Evolutionary conservation across 768 basidiomycete genomes (phyloP), one percentile per base, ranked within the genome.

Genomic region (Podaxis carcinomalis): DNA sequence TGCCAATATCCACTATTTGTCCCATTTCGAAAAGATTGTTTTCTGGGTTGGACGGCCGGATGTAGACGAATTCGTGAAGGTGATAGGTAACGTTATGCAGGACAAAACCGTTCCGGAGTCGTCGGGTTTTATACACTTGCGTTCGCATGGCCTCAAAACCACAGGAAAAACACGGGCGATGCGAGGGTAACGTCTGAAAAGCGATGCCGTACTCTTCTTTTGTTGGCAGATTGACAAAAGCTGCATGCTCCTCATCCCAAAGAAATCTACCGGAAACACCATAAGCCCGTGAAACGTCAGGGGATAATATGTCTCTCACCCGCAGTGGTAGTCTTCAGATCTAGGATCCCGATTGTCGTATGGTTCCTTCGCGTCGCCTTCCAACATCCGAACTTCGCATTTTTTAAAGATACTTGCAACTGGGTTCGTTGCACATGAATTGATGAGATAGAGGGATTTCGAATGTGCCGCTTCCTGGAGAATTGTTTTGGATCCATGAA

Each of bases 391-490:
- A 6, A 90, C 63, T 16, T 84, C 78, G 63, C 84, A 85, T 67
- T 82, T 85, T 42, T 81, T 78, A 62, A 79, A 80, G 51, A 92
- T 88, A 11, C 81, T 78, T 1, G 78, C 79, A 0, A 87, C 68
- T 1, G 76, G 72, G 37, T 83, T 80, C 64, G 86, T 76, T 49
- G 81, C 83, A 64, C 90, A 92, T 5, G 77, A 74, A 23, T 82
- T 70, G 60, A 86, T 74, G 9, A 83, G 73, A 65, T 80, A 88
- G 0, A 91, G 74, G 0, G 81, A 77, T 61, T 82, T 80, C 0
- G 88, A 78, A 59, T 92, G 88, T 0, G 88, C 79, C 0, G 81
- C 78, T 65, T 92, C 85, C 64, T 89, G 85, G 1, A 90, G 73
- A 9, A 88, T 64, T 0, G 87, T 90, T 64, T 86, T 84, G 11